phyloP scores from a whole-genome alignment of 371 early-diverging fungal species.

The Umbelopsis sp. region DNA sequence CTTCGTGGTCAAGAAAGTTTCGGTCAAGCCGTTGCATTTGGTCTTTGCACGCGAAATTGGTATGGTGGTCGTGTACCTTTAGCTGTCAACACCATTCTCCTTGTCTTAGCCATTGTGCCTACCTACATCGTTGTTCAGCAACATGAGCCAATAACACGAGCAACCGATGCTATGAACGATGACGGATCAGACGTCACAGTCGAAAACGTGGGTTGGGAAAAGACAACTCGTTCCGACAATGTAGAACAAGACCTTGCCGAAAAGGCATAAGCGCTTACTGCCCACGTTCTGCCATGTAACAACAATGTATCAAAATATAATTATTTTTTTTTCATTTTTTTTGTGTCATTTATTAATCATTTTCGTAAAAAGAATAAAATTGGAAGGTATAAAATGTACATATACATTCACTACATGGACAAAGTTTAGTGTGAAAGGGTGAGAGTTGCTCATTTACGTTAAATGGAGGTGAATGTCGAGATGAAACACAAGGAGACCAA shows the following conservation, averaged over 20 bases:
- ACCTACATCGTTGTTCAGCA: not conserved
- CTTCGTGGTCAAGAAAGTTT: conserved; percentile 5
- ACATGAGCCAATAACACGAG: not conserved
- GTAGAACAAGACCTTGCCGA: not conserved
- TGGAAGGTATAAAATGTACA: conserved; percentile 19
- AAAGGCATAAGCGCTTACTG: not conserved
- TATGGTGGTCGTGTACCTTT: not conserved
- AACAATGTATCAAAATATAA: not conserved
- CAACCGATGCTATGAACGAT: not conserved
- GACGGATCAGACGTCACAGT: too few species aligned
- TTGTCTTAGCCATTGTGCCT: not conserved
- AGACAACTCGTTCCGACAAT: not conserved
- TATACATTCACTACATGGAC: conserved; percentile 19
- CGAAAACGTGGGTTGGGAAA: not conserved
- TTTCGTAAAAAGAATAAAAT: not conserved
- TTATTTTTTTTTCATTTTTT: not conserved
- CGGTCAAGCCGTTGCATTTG: not conserved
- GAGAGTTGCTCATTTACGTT: not conserved
- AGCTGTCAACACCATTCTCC: conserved; percentile 5
- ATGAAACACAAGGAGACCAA: too few species aligned
- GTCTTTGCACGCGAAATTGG: not conserved
- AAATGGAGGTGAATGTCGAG: not conserved
- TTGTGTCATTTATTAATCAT: not conserved
- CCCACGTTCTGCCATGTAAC: not conserved
- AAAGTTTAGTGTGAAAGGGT: conserved; percentile 9